Evolutionary conservation across 2,329 filamentous ascomycete genomes (phyloP), one percentile per base, ranked within the genome.

Genomic region (Aspergillus piperis): DNA sequence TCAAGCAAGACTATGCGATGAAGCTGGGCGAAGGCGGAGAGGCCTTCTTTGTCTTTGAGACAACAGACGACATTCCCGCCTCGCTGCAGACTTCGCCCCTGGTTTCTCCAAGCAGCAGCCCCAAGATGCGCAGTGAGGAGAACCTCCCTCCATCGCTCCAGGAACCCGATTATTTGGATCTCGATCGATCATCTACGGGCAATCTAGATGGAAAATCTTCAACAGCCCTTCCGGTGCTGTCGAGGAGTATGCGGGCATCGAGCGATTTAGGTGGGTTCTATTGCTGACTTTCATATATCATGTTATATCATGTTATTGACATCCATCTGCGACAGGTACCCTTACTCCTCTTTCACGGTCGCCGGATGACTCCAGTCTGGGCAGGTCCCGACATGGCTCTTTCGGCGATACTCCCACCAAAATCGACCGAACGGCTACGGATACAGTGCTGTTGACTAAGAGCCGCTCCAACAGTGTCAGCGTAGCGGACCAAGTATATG

Each of bases 21-120:
- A 99, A 99, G 80, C 84, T 99, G 19, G 95, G 95, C 48, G 95
- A 99, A 75, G 95, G 92, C 55, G 95, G 95, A 66, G 95, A 99
- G 80, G 95, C 95, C 25, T 99, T 99, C 80, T 99, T 99, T 77
- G 92, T 99, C 65, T 98, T 99, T 72, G 92, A 98, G 80, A 99
- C 95, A 8, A 90, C 89, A 56, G 91, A 94, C 68, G 89, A 87
- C 70, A 95, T 99, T 61, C 95, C 95, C n/a, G 90, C 91, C 75
- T 91, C 90, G 59, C 81, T 98, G 72, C 95, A 98, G 79, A 99
- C 95, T 1, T 98, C 94, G 51, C 95, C 95, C 36, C 82, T 98
- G 55, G 90, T 96, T 54, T 97, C 93, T 23, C 95, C 95, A 5
- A 89, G 87, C n/a, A 86, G 86, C 57, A 97, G 93, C 71, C 95